A percentile compares a stretch with the other conserved stretches of the same genome.
phyloP scores from a whole-genome alignment of 2,329 filamentous ascomycete species.

The Rhynchosporium graminicola region DNA sequence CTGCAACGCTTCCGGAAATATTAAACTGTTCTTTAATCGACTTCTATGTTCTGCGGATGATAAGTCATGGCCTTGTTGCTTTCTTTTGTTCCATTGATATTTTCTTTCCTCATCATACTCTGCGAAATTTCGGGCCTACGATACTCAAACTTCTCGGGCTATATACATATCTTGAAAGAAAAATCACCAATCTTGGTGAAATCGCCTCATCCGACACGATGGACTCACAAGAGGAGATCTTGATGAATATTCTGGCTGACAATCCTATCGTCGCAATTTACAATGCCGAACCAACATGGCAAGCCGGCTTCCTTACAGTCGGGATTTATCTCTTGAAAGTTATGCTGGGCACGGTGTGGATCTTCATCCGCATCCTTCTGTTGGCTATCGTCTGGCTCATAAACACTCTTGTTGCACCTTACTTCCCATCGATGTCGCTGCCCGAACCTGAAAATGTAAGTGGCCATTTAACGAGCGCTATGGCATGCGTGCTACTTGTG shows the following conservation, averaged over 20 bases:
- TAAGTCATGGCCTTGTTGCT: background rate
- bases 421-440: background rate
- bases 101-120: background rate
- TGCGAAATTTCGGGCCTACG: background rate
- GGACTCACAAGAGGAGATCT: background rate
- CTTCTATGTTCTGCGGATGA: background rate
- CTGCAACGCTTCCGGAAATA: background rate
- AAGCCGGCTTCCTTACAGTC: conserved; percentile 2
- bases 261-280: conserved; percentile 12
- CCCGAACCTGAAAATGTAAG: conserved; percentile 1
- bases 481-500: no score
- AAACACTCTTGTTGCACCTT: background rate
- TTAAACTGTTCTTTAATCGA: background rate
- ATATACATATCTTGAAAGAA: background rate
- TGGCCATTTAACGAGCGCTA: background rate
- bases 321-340: background rate
- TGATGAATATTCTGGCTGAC: conserved; percentile 1
- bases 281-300: conserved; percentile 9
- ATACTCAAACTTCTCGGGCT: background rate
- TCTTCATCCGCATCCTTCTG: conserved; percentile 1
- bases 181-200: no score
- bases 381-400: background rate
- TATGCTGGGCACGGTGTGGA: conserved; percentile 5
- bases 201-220: background rate
- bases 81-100: conserved; percentile 4